Conservation (phyloP, 768 basidiomycete genomes). For the Megacollybia marginata region DNA sequence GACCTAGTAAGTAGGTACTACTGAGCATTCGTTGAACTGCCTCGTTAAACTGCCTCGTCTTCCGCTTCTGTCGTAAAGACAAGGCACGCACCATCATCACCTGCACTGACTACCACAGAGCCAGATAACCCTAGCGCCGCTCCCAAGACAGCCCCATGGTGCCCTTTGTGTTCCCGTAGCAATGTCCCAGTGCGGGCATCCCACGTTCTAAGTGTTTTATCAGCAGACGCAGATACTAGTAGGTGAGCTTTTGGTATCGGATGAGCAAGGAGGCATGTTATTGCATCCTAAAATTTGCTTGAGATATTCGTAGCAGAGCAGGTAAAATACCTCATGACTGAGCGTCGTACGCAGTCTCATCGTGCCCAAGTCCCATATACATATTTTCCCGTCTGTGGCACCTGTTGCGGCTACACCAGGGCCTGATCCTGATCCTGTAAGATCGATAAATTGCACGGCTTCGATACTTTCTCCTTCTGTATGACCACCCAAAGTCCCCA, state of each 20-base stretch:
- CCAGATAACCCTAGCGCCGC: constrained; percentile 68
- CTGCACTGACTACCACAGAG: constrained; percentile 74
- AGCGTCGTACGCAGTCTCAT: constrained; percentile 79
- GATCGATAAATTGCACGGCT: constrained; percentile 75
- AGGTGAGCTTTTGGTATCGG: constrained; percentile 71
- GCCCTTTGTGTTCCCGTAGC: constrained; percentile 76
- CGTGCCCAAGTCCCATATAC: constrained; percentile 90
- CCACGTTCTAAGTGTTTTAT: constrained; percentile 85
- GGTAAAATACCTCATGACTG: constrained; percentile 50
- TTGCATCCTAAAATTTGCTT: constrained; percentile 61
- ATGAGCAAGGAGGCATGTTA: constrained; percentile 72
- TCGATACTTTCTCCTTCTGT: constrained; percentile 85
- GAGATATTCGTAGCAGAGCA: constrained; percentile 17
- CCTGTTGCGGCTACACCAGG: constrained; percentile 74
- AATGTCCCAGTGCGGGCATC: constrained; percentile 81
- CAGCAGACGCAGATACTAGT: constrained; percentile 81
- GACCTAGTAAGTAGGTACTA: too few species aligned
- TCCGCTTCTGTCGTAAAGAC: constrained; percentile 67
- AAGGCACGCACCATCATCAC: constrained; percentile 83
- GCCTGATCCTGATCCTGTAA: constrained; percentile 48
- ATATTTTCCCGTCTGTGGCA: constrained; percentile 89
- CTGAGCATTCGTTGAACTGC: too few species aligned
- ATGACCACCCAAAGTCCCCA: constrained; percentile 76
- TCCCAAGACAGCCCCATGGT: constrained; percentile 67
- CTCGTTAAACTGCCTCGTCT: constrained; percentile 21